A percentile compares a stretch with the other conserved stretches of the same genome.
These are phyloP conservation scores for Agaricus bisporus DNA, from an alignment of 768 basidiomycete genomes.

Conservation along the genomic window DNA sequence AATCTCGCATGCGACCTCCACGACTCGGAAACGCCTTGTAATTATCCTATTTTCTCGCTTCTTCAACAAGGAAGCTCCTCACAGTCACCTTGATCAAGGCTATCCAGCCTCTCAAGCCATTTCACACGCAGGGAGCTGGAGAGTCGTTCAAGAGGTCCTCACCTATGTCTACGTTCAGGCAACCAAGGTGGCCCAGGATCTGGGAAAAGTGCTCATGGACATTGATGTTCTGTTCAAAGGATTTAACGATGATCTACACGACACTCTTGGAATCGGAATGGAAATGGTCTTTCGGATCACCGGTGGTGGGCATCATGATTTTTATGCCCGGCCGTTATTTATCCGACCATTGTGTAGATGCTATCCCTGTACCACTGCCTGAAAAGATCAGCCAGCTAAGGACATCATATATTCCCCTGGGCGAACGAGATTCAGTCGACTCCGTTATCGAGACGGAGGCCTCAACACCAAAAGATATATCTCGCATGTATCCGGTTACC, in stretches of 20 bases:
- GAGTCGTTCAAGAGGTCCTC: slow-evolving; percentile 67
- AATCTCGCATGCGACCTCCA: slow-evolving; percentile 43
- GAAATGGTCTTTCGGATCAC: slow-evolving; percentile 44
- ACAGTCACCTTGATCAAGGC: slow-evolving; percentile 8
- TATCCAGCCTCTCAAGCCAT: slow-evolving; percentile 22
- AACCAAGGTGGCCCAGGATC: slow-evolving; percentile 64
- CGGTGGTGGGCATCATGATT: slow-evolving; percentile 30
- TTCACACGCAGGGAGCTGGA: slow-evolving; percentile 50
- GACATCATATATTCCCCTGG: slow-evolving; percentile 28
- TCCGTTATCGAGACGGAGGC: neutral
- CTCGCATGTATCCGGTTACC: slow-evolving; percentile 52
- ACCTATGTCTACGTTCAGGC: slow-evolving; percentile 84
- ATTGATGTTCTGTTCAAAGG: slow-evolving; percentile 72
- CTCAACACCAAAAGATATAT: slow-evolving; percentile 1
- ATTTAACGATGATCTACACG: slow-evolving; percentile 38
- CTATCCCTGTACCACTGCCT: slow-evolving; percentile 36
- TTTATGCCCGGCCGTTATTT: neutral
- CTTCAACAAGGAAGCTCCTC: slow-evolving; percentile 35
- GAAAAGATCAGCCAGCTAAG: slow-evolving; percentile 32
- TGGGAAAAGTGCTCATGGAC: slow-evolving; percentile 66
- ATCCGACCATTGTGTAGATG: slow-evolving; percentile 23
- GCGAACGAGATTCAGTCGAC: slow-evolving; percentile 16
- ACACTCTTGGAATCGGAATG: slow-evolving; percentile 34
- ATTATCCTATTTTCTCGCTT: slow-evolving; percentile 61
- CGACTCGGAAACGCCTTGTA: slow-evolving; percentile 44